These are phyloP conservation scores for Tolypocladium tropicale DNA, from an alignment of 2,329 filamentous ascomycete species.

Conservation along the genomic window DNA sequence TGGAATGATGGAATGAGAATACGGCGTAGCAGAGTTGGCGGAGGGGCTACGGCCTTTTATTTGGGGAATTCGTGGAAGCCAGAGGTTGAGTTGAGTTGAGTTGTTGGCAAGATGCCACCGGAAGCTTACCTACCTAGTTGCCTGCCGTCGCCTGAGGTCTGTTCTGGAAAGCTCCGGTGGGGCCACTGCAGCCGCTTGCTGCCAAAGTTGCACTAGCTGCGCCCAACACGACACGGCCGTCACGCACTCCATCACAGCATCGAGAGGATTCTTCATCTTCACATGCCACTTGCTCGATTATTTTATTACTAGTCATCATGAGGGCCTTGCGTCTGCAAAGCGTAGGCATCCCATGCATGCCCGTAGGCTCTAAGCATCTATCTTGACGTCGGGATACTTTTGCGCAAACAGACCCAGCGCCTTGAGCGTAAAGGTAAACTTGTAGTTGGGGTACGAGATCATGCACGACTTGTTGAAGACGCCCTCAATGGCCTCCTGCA, in stretches of 20 bases:
- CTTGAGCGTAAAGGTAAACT: constrained; percentile 91
- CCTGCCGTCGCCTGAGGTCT: background rate
- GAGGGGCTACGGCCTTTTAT: background rate
- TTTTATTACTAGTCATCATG: background rate
- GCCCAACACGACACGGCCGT: too few relatives aligned
- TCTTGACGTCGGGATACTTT: constrained; percentile 55
- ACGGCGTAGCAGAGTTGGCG: background rate
- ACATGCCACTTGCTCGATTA: too few relatives aligned
- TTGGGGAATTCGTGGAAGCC: background rate
- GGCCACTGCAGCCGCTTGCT: background rate
- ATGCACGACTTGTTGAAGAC: constrained; percentile 99
- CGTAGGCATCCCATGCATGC: background rate
- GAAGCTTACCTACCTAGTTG: background rate
- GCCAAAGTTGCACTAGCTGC: too few relatives aligned
- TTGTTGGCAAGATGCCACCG: background rate
- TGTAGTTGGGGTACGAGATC: constrained; percentile 99
- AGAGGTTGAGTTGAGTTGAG: background rate
- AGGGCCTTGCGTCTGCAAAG: background rate
- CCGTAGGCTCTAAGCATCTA: constrained; percentile 18
- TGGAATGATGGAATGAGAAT: too few relatives aligned
- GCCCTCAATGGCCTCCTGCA: constrained; percentile 90
- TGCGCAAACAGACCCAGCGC: constrained; percentile 81
- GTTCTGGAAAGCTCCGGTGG: background rate
- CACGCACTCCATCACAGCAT: too few relatives aligned
- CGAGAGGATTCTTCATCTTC: too few relatives aligned